Conservation (phyloP, 164 flowering plant species). For the Aristolochia fimbriata region DNA sequence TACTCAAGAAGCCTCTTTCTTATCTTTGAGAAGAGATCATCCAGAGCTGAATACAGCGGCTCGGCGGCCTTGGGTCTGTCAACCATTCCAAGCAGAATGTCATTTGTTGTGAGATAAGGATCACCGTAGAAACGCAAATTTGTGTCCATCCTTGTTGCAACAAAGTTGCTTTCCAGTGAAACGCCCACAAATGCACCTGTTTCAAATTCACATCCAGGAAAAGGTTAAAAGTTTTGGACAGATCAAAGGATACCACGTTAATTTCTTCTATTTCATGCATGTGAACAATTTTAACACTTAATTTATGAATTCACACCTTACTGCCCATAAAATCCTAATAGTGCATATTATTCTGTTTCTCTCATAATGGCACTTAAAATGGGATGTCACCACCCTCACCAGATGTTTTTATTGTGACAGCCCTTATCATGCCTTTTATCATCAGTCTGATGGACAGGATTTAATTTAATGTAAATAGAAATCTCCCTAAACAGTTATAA, state of each 20-base stretch:
- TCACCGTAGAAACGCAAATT: slow-evolving; percentile 88
- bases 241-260: neutral
- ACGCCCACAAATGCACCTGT: slow-evolving; percentile 95
- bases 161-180: slow-evolving; percentile 82
- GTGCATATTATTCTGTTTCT: too few relatives aligned
- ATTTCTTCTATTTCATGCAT: neutral
- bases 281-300: too few relatives aligned
- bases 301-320: too few relatives aligned
- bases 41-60: slow-evolving; percentile 61
- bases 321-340: too few relatives aligned
- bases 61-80: slow-evolving; percentile 84
- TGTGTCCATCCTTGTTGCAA: slow-evolving; percentile 77
- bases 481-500: too few relatives aligned
- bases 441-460: too few relatives aligned
- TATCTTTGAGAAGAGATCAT: slow-evolving; percentile 38
- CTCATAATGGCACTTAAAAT: too few relatives aligned
- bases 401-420: too few relatives aligned
- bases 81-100: slow-evolving; percentile 82
- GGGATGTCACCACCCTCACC: too few relatives aligned
- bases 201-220: slow-evolving; percentile 6
- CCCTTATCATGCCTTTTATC: too few relatives aligned
- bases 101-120: slow-evolving; percentile 76
- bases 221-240: neutral
- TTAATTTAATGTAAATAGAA: too few relatives aligned
- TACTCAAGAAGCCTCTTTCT: neutral